Base-by-base conservation (phyloP, 768 basidiomycete genomes). In the Galerina sulciceps region DNA sequence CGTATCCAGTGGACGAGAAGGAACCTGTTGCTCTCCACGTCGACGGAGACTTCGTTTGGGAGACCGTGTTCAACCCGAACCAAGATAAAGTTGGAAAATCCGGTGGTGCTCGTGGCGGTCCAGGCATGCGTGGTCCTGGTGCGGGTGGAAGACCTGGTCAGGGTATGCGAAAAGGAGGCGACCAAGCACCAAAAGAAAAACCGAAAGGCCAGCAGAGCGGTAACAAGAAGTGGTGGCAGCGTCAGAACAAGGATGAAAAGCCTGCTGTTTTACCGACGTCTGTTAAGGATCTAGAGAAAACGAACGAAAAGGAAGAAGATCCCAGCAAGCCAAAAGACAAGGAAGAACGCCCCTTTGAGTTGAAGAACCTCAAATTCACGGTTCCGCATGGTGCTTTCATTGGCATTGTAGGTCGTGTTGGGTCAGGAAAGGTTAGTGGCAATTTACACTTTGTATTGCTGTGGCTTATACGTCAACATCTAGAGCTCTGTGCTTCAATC, bases 371-470 rank as follows among this genome's bases (percentile, higher is more conserved):
- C 51, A 76, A 80, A 49, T 61, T 88, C 20, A 62, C 65, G 34
- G 68, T 87, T 46, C 79, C 79, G 0, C 75, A 73, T 57, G 90
- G 90, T 13, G 76, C 87, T 17, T 84, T 91, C 37, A 77, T 90
- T 10, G 88, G 85, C 1, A 84, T 92, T 37, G 86, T 92, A 22
- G 91, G 91, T 15, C 79, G 82, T 10, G 87, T 92, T 35, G 90
- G 90, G 0, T 84, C 84, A 42, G 91, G 91, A 36, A 92, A 92
- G 75, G 82, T 85, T 31, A 4, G 68, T 38, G n/a, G 34, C 14
- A 15, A 1, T 36, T 10, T 11, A 11, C 17, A n/a, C 42, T 15
- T 6, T 23, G 13, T 3, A 38, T 35, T 15, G 1, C 18, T 37
- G 4, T 40, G 26, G 26, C 26, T 31, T 8, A 11, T 14, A 18